These are phyloP conservation scores for Leavenworthia alabamica DNA, from an alignment of 345 rosid genomes.

Conservation along the genomic window DNA sequence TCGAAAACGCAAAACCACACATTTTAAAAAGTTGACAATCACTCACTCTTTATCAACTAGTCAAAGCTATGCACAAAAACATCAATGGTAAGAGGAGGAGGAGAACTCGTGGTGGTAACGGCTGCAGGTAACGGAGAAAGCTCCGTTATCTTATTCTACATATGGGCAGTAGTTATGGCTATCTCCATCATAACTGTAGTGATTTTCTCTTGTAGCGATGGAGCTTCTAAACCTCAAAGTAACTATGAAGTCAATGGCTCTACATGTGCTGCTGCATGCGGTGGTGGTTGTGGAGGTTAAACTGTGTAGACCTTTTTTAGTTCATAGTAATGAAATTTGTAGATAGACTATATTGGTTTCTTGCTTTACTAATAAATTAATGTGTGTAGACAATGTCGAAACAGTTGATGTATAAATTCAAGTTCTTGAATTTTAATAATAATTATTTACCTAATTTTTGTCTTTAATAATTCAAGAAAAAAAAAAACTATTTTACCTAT, in stretches of 20 bases:
- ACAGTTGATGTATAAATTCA: too few relatives aligned
- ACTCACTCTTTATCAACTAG: slow-evolving; percentile 16
- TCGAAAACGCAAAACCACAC: slow-evolving; percentile 18
- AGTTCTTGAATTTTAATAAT: too few relatives aligned
- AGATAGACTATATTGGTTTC: too few relatives aligned
- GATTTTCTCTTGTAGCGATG: slow-evolving; percentile 45
- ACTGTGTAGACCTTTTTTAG: too few relatives aligned
- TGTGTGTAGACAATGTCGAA: too few relatives aligned
- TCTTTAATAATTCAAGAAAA: too few relatives aligned
- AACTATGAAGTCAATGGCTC: slow-evolving; percentile 27
- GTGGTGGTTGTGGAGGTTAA: too few relatives aligned
- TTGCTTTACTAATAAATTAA: too few relatives aligned
- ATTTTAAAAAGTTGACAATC: not conserved
- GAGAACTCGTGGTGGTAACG: slow-evolving; percentile 11
- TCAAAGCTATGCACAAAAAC: not conserved
- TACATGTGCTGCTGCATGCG: slow-evolving; percentile 35
- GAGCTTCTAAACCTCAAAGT: slow-evolving; percentile 37
- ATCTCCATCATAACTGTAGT: slow-evolving; percentile 30
- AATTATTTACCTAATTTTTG: too few relatives aligned
- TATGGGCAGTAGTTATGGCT: slow-evolving; percentile 35
- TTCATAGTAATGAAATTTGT: too few relatives aligned
- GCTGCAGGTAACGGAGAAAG: not conserved
- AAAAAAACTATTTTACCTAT: too few relatives aligned
- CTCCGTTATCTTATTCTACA: slow-evolving; percentile 9
- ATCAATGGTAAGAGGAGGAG: slow-evolving; percentile 34